Evolutionary conservation across 805 yeast genomes (phyloP).

Genomic region (Saturnispora serradocipensis): DNA sequence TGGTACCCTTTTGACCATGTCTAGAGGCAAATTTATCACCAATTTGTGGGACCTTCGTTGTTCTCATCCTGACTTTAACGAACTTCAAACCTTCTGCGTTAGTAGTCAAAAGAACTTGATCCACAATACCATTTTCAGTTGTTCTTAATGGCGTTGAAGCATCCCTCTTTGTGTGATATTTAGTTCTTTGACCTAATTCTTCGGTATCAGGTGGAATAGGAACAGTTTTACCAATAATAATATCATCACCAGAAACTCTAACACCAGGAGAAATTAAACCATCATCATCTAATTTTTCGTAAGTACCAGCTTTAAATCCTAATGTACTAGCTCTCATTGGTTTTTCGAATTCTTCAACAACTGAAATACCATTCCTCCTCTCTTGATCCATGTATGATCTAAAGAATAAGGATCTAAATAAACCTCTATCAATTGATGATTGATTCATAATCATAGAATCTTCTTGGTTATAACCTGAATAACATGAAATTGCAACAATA

Average conservation of each 20-base stretch:
- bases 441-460: slow-evolving; percentile 99
- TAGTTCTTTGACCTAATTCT: slow-evolving; percentile 97
- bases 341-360: slow-evolving; percentile 94
- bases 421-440: slow-evolving; percentile 91
- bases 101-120: slow-evolving; percentile 92
- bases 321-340: slow-evolving; percentile 92
- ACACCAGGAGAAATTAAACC: slow-evolving; percentile 98
- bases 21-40: slow-evolving; percentile 99
- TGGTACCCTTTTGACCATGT: slow-evolving; percentile 99
- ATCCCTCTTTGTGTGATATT: slow-evolving; percentile 96
- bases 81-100: slow-evolving; percentile 97
- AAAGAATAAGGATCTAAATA: slow-evolving; percentile 91
- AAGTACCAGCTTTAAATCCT: slow-evolving; percentile 95
- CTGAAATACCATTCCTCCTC: slow-evolving; percentile 96
- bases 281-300: slow-evolving; percentile 96
- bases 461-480: slow-evolving; percentile 98
- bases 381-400: slow-evolving; percentile 98
- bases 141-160: slow-evolving; percentile 96
- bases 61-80: slow-evolving; percentile 97
- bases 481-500: slow-evolving; percentile 95
- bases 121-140: slow-evolving; percentile 97
- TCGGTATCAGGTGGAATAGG: slow-evolving; percentile 99
- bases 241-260: slow-evolving; percentile 97
- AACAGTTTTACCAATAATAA: slow-evolving; percentile 96
- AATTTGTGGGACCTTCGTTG: slow-evolving; percentile 96